A percentile compares a stretch with the other conserved stretches of the same genome.
phyloP scores from a whole-genome alignment of 768 basidiomycete species.

The Thelephora ganbajun region DNA sequence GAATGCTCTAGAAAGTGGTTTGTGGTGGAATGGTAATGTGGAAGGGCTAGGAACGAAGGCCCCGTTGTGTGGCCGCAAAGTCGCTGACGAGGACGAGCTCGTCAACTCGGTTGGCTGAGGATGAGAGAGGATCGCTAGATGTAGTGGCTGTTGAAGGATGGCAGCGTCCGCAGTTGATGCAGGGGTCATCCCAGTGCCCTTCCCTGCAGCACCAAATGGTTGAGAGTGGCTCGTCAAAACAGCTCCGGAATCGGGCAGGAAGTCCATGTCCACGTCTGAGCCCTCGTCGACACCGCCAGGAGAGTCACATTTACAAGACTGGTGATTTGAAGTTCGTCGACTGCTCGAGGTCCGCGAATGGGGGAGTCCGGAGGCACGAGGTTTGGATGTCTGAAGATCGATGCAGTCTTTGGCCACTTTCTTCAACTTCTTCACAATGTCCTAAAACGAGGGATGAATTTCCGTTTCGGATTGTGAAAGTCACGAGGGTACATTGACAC shows the following conservation, averaged over 20 bases:
- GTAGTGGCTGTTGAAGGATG: conserved; percentile 50
- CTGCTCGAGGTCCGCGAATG: not conserved
- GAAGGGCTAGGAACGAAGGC: conserved; percentile 25
- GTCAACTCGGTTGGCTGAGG: conserved; percentile 16
- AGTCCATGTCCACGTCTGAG: conserved; percentile 70
- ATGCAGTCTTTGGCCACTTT: conserved; percentile 78
- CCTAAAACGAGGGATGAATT: conserved; percentile 26
- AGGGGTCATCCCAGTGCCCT: not conserved
- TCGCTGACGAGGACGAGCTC: conserved; percentile 14
- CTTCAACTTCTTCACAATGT: conserved; percentile 68
- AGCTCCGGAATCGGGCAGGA: conserved; percentile 33
- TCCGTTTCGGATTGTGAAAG: conserved; percentile 1
- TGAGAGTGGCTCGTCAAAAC: not conserved
- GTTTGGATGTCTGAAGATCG: conserved; percentile 31
- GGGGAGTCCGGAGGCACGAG: too few species aligned
- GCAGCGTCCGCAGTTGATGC: conserved; percentile 35
- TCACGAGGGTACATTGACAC: conserved; percentile 16
- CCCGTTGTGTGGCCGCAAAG: not conserved
- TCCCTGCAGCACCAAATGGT: not conserved
- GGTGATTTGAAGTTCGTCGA: not conserved
- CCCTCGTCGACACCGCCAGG: conserved; percentile 34
- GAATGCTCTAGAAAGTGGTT: conserved; percentile 57
- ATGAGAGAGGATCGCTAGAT: conserved; percentile 35
- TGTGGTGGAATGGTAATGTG: conserved; percentile 40
- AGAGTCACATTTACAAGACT: conserved; percentile 8